Conservation (phyloP, 1,284 basidiomycete genomes). For the Macrocystidia cucumis region DNA sequence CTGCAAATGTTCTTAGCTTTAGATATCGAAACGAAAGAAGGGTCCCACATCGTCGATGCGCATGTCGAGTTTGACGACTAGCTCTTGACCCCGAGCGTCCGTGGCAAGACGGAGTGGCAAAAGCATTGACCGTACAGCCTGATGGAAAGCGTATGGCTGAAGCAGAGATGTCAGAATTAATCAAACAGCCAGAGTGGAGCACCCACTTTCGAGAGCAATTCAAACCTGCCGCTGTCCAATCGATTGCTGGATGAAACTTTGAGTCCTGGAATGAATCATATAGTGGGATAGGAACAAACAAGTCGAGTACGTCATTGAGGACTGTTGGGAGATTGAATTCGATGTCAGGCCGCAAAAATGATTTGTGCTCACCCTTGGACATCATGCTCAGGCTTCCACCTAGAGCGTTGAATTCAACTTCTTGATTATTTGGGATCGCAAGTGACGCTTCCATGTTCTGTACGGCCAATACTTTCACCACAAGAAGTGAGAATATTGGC, state of each 20-base stretch:
- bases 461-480: conserved; percentile 52
- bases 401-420: conserved; percentile 66
- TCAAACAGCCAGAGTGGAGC: not conserved
- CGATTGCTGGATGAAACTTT: conserved; percentile 19
- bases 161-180: conserved; percentile 1
- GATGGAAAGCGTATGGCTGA: conserved; percentile 65
- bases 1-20: conserved; percentile 6
- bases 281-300: conserved; percentile 34
- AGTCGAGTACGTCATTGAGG: conserved; percentile 69
- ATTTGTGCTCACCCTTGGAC: conserved; percentile 33
- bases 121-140: conserved; percentile 62
- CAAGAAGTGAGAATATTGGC: conserved; percentile 28
- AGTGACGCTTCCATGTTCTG: conserved; percentile 72
- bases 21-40: not conserved
- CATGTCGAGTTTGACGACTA: conserved; percentile 53
- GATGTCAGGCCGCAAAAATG: not conserved
- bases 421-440: conserved; percentile 45
- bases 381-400: conserved; percentile 73
- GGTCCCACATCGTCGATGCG: conserved; percentile 44
- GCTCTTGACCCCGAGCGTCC: conserved; percentile 48
- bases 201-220: conserved; percentile 39
- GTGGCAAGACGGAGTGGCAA: conserved; percentile 60
- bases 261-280: not conserved
- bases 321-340: conserved; percentile 28
- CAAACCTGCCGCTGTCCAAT: conserved; percentile 59